Evolutionary conservation across 2,329 filamentous ascomycete genomes (phyloP).

Genomic region (Chrysoporthe puriensis): DNA sequence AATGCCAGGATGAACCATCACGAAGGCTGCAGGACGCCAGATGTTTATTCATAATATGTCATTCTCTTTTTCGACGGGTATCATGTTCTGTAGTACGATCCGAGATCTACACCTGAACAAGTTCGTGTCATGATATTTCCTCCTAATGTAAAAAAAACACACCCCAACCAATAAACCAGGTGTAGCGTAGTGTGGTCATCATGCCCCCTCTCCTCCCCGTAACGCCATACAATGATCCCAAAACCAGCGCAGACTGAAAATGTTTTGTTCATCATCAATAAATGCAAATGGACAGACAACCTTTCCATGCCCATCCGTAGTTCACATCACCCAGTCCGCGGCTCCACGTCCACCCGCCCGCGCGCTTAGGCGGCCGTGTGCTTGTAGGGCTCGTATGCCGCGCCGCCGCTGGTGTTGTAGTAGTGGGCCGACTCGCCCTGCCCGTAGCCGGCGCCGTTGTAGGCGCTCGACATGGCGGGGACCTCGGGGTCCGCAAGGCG

Average conservation of each 20-base stretch:
- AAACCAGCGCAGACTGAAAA: background rate
- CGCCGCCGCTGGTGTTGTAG: conserved; percentile 7
- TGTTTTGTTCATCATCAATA: background rate
- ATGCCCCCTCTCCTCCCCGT: conserved; percentile 2
- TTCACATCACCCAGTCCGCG: background rate
- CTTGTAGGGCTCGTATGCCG: conserved; percentile 19
- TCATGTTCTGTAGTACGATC: conserved; percentile 21
- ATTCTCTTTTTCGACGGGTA: conserved; percentile 26
- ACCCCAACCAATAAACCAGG: background rate
- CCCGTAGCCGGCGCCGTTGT: conserved; percentile 43
- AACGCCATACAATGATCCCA: conserved; percentile 25
- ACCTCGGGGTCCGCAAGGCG: conserved; percentile 1
- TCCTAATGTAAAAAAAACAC: background rate
- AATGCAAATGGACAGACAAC: conserved; percentile 7
- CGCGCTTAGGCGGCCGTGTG: conserved; percentile 6
- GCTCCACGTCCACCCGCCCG: background rate
- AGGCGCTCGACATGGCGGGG: conserved; percentile 29
- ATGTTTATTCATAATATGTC: conserved; percentile 1
- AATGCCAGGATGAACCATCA: no score
- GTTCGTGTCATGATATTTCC: conserved; percentile 12
- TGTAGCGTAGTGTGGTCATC: conserved; percentile 7
- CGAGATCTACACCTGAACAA: conserved; percentile 22
- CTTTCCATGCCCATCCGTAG: background rate
- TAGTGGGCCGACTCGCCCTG: conserved; percentile 35
- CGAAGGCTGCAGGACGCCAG: background rate